Evolutionary conservation across 768 basidiomycete species (phyloP), one percentile per base, ranked within the genome.

Genomic region (Leucosporidium yakuticum): DNA sequence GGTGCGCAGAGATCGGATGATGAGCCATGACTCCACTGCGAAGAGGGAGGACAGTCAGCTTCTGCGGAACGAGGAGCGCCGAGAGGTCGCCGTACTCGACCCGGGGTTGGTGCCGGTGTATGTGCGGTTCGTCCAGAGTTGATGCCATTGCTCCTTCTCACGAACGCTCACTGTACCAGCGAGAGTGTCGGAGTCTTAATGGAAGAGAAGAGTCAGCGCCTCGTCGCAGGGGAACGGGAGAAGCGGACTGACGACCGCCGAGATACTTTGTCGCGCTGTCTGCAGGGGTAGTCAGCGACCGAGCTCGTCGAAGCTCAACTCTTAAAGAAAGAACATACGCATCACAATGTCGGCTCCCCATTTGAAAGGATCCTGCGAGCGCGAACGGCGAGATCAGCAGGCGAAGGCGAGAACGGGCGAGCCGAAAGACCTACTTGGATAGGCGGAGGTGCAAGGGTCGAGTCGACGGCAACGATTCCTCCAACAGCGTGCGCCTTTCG

Each of bases 401-500:
- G 25, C 27, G 39, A n/a, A 15, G 6, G 17, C 14, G 31, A 25
- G 25, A 36, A n/a, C n/a, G 29, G 2, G 5, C 29, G 9, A 4
- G 15, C n/a, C n/a, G n/a, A n/a, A 17, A 9, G 25, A 32, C 55
- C 11, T 19, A 57, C 55, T 25, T 60, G 59, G 19, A 94, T 82
- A 1, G 90, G 90, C 4, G 92, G 92, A 54, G 92, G 92, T 0
- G 83, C 91, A 77, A 95, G 92, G 0, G 92, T 94, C 3, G 91
- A 85, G 77, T 95, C 92, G 12, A 94, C 81, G 1, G 88, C 68
- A 23, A 95, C 76, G 60, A 83, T 85, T 11, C 88, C 91, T 6
- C 87, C 87, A 4, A 83, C 86, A 60, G 85, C 84, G 75, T 91
- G 90, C 60, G 87, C 81, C 87, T 88, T 74, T 27, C 70, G 61